Conservation (phyloP, 1,139 yeast species). For the Geotrichum australiense region DNA sequence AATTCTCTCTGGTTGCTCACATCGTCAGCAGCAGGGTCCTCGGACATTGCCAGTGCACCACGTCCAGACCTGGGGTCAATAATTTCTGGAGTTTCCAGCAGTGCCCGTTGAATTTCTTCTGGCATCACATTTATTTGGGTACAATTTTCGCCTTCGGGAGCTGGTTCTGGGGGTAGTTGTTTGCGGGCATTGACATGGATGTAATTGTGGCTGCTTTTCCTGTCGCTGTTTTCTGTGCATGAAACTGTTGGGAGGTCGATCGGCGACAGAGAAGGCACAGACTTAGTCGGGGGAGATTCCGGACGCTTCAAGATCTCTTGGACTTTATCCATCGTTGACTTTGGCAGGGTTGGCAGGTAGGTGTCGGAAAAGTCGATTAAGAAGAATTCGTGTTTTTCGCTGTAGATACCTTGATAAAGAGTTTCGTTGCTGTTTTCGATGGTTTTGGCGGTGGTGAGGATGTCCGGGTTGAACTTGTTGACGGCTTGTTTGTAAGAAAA, state of each 20-base stretch:
- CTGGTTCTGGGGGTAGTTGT: no score
- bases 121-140: neutral
- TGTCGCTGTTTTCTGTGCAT: neutral
- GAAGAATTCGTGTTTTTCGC: conserved; percentile 9
- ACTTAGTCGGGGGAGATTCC: neutral
- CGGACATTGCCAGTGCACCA: neutral
- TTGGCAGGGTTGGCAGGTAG: conserved; percentile 2
- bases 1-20: neutral
- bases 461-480: conserved; percentile 1
- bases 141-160: neutral
- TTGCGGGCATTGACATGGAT: neutral
- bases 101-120: conserved; percentile 2
- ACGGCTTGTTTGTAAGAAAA: conserved; percentile 4
- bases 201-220: neutral
- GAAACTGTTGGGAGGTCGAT: no score
- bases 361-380: conserved; percentile 4
- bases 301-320: neutral
- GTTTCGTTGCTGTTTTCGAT: neutral
- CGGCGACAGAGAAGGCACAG: neutral
- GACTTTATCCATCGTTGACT: neutral
- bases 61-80: conserved; percentile 1
- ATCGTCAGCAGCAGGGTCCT: neutral
- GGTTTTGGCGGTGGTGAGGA: neutral
- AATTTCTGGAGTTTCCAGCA: conserved; percentile 1
- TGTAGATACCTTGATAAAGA: conserved; percentile 10